Conservation (phyloP, 331 rosid species). For the Arachis monticola region DNA sequence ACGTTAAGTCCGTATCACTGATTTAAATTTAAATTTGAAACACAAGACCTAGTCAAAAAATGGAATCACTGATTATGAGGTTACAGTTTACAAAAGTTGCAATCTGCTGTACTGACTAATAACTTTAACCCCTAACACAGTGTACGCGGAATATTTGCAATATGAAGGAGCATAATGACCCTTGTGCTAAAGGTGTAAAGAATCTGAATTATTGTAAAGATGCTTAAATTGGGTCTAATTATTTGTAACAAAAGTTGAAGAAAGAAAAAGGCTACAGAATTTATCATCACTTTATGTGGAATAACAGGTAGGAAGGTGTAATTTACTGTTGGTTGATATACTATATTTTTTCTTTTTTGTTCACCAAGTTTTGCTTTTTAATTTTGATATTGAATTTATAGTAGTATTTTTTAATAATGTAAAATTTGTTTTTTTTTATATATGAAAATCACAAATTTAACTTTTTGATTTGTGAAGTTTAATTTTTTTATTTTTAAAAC, state of each 20-base stretch:
- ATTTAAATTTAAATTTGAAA: constrained; percentile 34
- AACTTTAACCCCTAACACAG: neutral
- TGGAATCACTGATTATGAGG: constrained; percentile 35
- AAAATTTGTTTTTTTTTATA: too few species aligned
- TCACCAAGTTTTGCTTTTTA: too few species aligned
- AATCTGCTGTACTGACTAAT: neutral
- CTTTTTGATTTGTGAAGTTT: too few species aligned
- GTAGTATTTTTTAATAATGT: too few species aligned
- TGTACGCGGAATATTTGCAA: constrained; percentile 22
- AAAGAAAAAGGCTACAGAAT: constrained; percentile 9
- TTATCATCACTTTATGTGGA: constrained; percentile 12
- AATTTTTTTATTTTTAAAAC: too few species aligned
- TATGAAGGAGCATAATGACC: constrained; percentile 26
- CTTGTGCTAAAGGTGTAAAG: constrained; percentile 34
- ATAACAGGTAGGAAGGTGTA: constrained; percentile 36
- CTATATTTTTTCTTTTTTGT: too few species aligned
- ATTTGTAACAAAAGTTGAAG: constrained; percentile 31
- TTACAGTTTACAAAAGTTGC: constrained; percentile 24
- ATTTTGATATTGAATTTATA: neutral
- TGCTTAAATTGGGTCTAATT: constrained; percentile 27
- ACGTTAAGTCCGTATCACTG: constrained; percentile 6
- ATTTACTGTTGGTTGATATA: neutral
- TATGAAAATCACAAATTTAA: too few species aligned
- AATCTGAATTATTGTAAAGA: constrained; percentile 36
- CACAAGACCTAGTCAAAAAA: constrained; percentile 16